phyloP scores from a whole-genome alignment of 1,284 basidiomycete species.

The Phylloboletellus chloephorus region DNA sequence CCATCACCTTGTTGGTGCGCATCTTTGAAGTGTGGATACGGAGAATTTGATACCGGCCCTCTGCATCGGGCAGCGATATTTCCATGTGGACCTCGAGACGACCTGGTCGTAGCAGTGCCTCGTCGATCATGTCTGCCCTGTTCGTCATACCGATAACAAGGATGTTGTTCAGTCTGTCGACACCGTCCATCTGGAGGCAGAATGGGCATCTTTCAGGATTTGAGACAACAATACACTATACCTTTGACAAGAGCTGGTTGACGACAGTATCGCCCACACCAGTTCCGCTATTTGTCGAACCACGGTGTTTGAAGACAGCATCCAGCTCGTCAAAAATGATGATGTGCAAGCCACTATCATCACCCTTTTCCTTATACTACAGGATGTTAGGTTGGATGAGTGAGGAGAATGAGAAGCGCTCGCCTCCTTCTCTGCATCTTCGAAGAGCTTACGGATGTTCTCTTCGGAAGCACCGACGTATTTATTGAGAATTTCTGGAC shows the following conservation, averaged over 20 bases:
- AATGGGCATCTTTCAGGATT: not conserved
- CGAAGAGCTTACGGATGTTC: slow-evolving; percentile 97
- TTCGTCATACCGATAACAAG: slow-evolving; percentile 99
- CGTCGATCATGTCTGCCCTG: slow-evolving; percentile 98
- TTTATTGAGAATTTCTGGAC: slow-evolving; percentile 96
- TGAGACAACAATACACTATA: slow-evolving; percentile 20
- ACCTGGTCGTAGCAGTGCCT: slow-evolving; percentile 93
- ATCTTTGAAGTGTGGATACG: slow-evolving; percentile 96
- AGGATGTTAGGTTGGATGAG: not conserved
- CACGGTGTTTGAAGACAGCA: slow-evolving; percentile 98
- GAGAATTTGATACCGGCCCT: slow-evolving; percentile 90
- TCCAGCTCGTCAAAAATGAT: slow-evolving; percentile 99
- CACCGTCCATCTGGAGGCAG: slow-evolving; percentile 86
- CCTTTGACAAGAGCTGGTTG: slow-evolving; percentile 97
- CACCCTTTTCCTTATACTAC: slow-evolving; percentile 96
- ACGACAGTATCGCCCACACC: slow-evolving; percentile 98
- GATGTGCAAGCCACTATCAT: slow-evolving; percentile 96
- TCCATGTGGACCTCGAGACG: slow-evolving; percentile 99
- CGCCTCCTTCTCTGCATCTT: slow-evolving; percentile 95
- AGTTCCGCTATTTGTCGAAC: slow-evolving; percentile 83
- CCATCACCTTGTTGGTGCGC: slow-evolving; percentile 90
- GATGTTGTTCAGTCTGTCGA: slow-evolving; percentile 98
- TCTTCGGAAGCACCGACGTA: slow-evolving; percentile 98
- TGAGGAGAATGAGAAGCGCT: slow-evolving; percentile 11
- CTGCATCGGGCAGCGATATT: slow-evolving; percentile 94